Percentiles rank a stretch among this genome's conserved stretches.
Evolutionary conservation across 2,329 filamentous ascomycete genomes (phyloP).

Genomic region (Trichoderma sp.): DNA sequence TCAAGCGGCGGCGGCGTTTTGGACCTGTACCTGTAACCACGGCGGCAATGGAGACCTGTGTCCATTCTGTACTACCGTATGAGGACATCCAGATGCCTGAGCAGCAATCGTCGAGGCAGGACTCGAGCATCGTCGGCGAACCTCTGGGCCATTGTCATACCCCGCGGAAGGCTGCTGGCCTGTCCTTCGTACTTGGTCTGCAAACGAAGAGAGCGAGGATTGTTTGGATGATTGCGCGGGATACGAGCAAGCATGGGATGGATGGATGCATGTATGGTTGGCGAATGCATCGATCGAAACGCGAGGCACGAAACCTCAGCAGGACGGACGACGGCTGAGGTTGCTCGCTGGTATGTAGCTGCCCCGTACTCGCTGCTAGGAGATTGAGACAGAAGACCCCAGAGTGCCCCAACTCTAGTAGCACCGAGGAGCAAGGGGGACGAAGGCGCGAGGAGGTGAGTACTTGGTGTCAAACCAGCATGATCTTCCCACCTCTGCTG

Average conservation of each 20-base stretch:
- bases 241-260: constrained; percentile 3
- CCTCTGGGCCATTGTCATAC: neutral
- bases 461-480: constrained; percentile 19
- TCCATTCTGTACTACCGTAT: neutral
- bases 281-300: neutral
- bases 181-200: neutral
- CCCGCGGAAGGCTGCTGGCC: neutral
- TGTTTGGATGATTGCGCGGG: constrained; percentile 4
- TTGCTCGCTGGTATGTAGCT: constrained; percentile 1
- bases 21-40: constrained; percentile 5
- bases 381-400: constrained; percentile 14
- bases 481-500: neutral
- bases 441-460: constrained; percentile 2
- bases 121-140: neutral
- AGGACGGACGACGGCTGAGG: neutral
- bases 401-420: constrained; percentile 15
- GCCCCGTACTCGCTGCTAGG: constrained; percentile 13
- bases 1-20: neutral
- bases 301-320: neutral
- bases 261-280: neutral
- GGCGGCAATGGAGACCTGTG: neutral
- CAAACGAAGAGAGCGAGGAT: neutral
- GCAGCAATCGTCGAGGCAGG: neutral
- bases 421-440: constrained; percentile 16
- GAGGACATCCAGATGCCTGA: neutral